Evolutionary conservation across 331 rosid genomes (phyloP).

Genomic region (Pyrus hybrid): DNA sequence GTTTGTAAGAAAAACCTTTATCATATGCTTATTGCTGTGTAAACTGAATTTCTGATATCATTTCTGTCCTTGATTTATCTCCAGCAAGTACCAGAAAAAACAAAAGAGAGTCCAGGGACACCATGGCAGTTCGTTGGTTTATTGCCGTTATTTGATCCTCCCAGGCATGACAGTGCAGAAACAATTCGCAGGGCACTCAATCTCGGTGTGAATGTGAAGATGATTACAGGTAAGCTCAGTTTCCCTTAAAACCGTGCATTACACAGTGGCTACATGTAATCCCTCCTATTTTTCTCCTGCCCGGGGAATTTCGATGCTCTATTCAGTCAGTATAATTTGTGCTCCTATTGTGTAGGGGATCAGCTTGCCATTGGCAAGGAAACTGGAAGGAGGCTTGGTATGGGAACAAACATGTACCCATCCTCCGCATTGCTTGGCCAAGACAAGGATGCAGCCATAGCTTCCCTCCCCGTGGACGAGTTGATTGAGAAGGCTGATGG

Average conservation of each 20-base stretch:
- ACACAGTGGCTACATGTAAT: not conserved
- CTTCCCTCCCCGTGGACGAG: conserved; percentile 88
- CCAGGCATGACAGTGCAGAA: conserved; percentile 98
- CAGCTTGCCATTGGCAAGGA: conserved; percentile 97
- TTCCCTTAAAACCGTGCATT: not conserved
- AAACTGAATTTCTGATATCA: conserved; percentile 4
- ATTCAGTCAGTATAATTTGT: not conserved
- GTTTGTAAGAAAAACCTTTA: conserved; percentile 28
- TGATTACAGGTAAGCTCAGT: conserved; percentile 74
- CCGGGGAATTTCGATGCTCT: not conserved
- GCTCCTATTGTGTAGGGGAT: conserved; percentile 49
- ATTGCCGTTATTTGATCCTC: conserved; percentile 95
- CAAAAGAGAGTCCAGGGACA: conserved; percentile 70
- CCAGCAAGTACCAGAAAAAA: conserved; percentile 79
- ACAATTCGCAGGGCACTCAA: conserved; percentile 93
- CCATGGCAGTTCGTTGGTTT: conserved; percentile 95
- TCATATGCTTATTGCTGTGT: not conserved
- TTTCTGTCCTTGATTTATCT: conserved; percentile 10
- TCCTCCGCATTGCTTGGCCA: conserved; percentile 92
- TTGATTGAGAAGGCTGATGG: conserved; percentile 98
- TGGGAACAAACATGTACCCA: conserved; percentile 99
- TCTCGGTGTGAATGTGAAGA: conserved; percentile 96
- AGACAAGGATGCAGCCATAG: conserved; percentile 75
- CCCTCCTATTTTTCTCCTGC: not conserved
- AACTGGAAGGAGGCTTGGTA: conserved; percentile 96